Conservation (phyloP, 768 basidiomycete genomes). For the Leccinellum albellum region DNA sequence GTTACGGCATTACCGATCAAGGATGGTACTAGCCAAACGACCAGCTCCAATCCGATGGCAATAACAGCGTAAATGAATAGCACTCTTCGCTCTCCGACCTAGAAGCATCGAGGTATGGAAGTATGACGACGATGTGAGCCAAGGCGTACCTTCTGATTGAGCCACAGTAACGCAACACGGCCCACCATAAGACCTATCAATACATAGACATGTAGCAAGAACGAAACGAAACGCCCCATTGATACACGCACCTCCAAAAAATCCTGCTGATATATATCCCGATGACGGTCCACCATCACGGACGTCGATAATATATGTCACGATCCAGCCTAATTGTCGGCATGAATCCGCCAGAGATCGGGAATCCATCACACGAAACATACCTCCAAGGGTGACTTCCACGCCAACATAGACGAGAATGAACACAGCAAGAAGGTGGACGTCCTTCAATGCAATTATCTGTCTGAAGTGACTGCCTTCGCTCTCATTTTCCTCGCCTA, state of each 20-base stretch:
- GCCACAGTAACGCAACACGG: constrained; percentile 52
- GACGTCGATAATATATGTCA: constrained; percentile 49
- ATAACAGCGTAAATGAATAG: constrained; percentile 50
- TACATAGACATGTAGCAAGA: not conserved
- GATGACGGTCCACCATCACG: constrained; percentile 45
- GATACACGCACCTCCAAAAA: constrained; percentile 45
- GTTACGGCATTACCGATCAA: constrained; percentile 52
- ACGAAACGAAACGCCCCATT: not conserved
- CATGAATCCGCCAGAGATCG: not conserved
- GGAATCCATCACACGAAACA: not conserved
- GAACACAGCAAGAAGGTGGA: constrained; percentile 63
- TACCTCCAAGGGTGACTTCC: constrained; percentile 51
- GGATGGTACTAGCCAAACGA: constrained; percentile 55
- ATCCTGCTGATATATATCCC: constrained; percentile 52
- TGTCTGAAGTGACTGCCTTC: constrained; percentile 42
- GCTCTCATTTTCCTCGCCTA: constrained; percentile 34
- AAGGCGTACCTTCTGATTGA: constrained; percentile 45
- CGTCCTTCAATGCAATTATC: constrained; percentile 48
- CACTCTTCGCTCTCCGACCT: constrained; percentile 54
- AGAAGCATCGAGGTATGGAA: not conserved
- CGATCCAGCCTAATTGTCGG: constrained; percentile 57
- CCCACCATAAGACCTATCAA: constrained; percentile 51
- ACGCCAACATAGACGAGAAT: constrained; percentile 66
- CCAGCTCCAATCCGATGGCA: constrained; percentile 52
- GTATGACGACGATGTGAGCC: not conserved